Evolutionary conservation across 1,139 yeast genomes (phyloP).

Genomic region (Blastobotrys aristatus): DNA sequence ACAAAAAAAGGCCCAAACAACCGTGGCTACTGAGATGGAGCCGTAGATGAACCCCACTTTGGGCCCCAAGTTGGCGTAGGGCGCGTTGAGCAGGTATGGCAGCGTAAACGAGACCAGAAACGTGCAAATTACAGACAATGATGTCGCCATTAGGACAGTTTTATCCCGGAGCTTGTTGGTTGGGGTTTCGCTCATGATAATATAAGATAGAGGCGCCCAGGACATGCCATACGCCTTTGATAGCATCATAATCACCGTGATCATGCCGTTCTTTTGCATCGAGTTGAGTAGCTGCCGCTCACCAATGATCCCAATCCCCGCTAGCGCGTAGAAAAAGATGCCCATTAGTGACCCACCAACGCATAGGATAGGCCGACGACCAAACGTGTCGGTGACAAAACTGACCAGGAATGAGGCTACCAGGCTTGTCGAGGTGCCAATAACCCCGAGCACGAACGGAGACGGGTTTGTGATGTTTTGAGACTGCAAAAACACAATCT

Average conservation of each 20-base stretch:
- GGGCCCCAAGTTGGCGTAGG: conserved; percentile 15
- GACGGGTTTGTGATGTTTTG: conserved; percentile 13
- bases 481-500: conserved; percentile 12
- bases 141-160: conserved; percentile 12
- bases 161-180: conserved; percentile 12
- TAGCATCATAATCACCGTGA: conserved; percentile 5
- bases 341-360: conserved; percentile 13
- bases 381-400: conserved; percentile 13
- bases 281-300: neutral
- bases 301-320: neutral
- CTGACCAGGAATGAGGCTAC: neutral
- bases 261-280: conserved; percentile 9
- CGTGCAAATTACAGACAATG: conserved; percentile 12
- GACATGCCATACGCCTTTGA: conserved; percentile 9
- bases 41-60: conserved; percentile 15
- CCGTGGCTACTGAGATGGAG: conserved; percentile 5
- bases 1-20: conserved; percentile 32
- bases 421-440: conserved; percentile 1
- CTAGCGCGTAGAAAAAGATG: conserved; percentile 4
- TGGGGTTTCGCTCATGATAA: conserved; percentile 14
- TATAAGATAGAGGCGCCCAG: conserved; percentile 15
- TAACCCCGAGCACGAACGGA: conserved; percentile 7
- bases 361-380: conserved; percentile 12
- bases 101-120: conserved; percentile 15
- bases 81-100: conserved; percentile 15